Evolutionary conservation across 257 asterid species (phyloP).

Genomic region (Mitragyna speciosa): DNA sequence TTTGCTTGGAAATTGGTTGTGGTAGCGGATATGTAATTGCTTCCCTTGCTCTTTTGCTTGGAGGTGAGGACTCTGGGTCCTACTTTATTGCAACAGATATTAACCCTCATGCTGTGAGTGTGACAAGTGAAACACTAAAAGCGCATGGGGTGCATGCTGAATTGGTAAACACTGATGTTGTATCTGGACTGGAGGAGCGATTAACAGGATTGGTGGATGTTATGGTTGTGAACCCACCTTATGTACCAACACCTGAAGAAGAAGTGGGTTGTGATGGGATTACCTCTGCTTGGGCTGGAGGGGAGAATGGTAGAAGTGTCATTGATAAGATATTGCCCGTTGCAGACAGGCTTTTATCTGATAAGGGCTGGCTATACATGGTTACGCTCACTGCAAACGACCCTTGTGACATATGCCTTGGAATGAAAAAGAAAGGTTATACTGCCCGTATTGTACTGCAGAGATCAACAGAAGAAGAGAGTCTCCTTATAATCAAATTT

Average conservation of each 20-base stretch:
- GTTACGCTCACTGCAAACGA: slow-evolving; percentile 67
- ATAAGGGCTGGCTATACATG: slow-evolving; percentile 85
- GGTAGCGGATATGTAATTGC: slow-evolving; percentile 92
- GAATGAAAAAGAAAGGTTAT: slow-evolving; percentile 80
- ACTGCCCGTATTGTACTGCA: slow-evolving; percentile 72
- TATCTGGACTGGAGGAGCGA: slow-evolving; percentile 61
- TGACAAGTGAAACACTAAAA: slow-evolving; percentile 61
- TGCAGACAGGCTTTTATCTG: slow-evolving; percentile 75
- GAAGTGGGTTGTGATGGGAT: slow-evolving; percentile 87
- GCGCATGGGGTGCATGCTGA: slow-evolving; percentile 79
- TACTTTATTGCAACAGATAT: slow-evolving; percentile 77
- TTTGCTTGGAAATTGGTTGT: slow-evolving; percentile 91
- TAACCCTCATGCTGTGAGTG: slow-evolving; percentile 71
- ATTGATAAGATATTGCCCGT: slow-evolving; percentile 84
- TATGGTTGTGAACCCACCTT: slow-evolving; percentile 94
- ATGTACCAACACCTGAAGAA: slow-evolving; percentile 94
- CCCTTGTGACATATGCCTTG: slow-evolving; percentile 69
- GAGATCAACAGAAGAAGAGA: slow-evolving; percentile 95
- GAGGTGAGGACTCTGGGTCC: slow-evolving; percentile 32
- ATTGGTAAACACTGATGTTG: slow-evolving; percentile 66
- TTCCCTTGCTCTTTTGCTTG: slow-evolving; percentile 81
- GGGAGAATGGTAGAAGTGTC: slow-evolving; percentile 78
- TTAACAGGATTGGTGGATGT: slow-evolving; percentile 68
- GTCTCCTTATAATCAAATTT: slow-evolving; percentile 77
- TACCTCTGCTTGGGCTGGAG: slow-evolving; percentile 92